These are phyloP conservation scores for Tolypocladium nubicola DNA, from an alignment of 2,329 filamentous ascomycete species.

Conservation along the genomic window DNA sequence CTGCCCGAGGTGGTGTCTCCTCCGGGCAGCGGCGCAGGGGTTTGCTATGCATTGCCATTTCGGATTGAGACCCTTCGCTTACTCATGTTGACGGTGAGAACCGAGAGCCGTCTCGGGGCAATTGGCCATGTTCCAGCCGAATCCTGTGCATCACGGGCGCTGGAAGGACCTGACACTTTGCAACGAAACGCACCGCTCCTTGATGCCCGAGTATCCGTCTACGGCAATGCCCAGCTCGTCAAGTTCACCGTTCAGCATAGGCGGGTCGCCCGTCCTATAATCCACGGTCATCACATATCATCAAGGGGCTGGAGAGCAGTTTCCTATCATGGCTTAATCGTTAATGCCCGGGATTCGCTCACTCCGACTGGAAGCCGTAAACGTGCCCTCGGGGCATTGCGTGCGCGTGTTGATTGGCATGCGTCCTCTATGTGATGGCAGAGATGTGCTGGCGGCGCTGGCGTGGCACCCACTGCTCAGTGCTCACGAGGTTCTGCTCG, in stretches of 20 bases:
- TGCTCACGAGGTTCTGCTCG: background rate
- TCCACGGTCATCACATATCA: background rate
- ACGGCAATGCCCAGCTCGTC: background rate
- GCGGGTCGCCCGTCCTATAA: no score
- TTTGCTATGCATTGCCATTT: background rate
- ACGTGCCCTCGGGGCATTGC: background rate
- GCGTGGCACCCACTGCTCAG: background rate
- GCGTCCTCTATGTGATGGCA: no score
- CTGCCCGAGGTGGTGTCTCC: background rate
- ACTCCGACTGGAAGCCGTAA: background rate
- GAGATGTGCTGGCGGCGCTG: background rate
- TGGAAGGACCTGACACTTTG: background rate
- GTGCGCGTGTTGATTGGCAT: background rate
- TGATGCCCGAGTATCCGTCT: background rate
- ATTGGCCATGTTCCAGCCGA: background rate
- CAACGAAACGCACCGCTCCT: background rate
- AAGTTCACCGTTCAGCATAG: background rate
- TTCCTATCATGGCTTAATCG: no score
- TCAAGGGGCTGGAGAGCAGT: background rate
- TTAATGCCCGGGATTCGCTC: background rate
- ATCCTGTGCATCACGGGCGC: no score
- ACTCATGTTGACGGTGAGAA: no score
- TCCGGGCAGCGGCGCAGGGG: background rate
- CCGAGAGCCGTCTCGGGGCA: no score
- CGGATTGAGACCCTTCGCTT: background rate